Evolutionary conservation across 2,329 filamentous ascomycete genomes (phyloP), one percentile per base, ranked within the genome.

Genomic region (Penicillium occitanis): DNA sequence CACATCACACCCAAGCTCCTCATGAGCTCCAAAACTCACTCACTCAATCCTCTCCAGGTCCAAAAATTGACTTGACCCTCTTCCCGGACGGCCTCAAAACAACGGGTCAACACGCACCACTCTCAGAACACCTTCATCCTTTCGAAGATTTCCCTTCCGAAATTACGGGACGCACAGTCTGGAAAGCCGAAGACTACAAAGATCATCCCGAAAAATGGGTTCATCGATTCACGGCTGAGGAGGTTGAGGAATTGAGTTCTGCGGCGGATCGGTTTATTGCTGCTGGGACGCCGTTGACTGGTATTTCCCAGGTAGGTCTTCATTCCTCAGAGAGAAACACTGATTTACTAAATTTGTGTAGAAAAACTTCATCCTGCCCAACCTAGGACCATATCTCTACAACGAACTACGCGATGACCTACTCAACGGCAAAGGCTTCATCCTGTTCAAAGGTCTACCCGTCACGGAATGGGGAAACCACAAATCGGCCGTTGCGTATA

Each of bases 401-500:
- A 77, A 76, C 3, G 77, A 83, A 2, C 82, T 91, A 67, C 84
- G 87, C 60, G 81, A 85, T 19, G 89, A 91, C 68, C 81, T 91
- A n/a, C 78, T 96, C 65, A 87, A 96, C 74, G 92, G 91, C 69
- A 95, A 95, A 73, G 93, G 93, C 17, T 96, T 96, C 80, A 90
- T 95, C 69, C 85, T 96, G 14, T 95, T 96, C 83, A 96, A 95
- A 76, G 88, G 90, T 61, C 89, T 96, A 76, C 92, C 92, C 0
- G 91, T 93, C 0, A 73, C 85, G 51, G 76, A 85, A 78, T 97
- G 93, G 93, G 88, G 89, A 0, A 86, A 87, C 62, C 85, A 88
- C 75, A 96, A 96, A 80, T 91, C 88, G 11, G 92, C 92, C 7
- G 88, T 92, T 11, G 92, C 90, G n/a, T 96, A 96, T 80, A 93